phyloP scores from a whole-genome alignment of 495 filamentous ascomycete genomes.

The Penicillium herquei region DNA sequence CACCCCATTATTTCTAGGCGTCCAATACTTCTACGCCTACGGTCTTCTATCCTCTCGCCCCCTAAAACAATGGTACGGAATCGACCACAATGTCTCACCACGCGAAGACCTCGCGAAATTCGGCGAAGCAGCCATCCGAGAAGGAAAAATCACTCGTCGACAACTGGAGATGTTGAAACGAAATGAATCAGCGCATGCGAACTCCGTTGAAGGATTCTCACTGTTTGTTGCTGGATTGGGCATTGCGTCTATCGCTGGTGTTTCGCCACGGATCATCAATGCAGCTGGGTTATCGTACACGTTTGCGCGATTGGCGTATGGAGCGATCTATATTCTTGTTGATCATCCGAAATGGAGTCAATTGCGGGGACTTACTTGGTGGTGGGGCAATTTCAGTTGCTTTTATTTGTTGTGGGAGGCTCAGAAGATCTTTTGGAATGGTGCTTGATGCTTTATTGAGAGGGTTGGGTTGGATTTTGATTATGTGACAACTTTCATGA shows the following conservation, averaged over 20 bases:
- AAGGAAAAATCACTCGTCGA: conserved; percentile 44
- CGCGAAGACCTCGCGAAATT: conserved; percentile 45
- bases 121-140: conserved; percentile 43
- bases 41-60: conserved; percentile 44
- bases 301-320: conserved; percentile 21
- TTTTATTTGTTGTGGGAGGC: conserved; percentile 24
- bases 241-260: conserved; percentile 23
- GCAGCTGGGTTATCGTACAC: conserved; percentile 26
- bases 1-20: conserved; percentile 39
- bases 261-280: conserved; percentile 20
- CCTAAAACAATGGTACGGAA: conserved; percentile 44
- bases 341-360: conserved; percentile 17
- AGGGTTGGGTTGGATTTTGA: no score
- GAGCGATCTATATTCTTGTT: conserved; percentile 22
- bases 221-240: conserved; percentile 22
- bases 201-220: conserved; percentile 43
- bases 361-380: conserved; percentile 23
- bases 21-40: conserved; percentile 51
- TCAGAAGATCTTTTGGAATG: not conserved
- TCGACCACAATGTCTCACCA: conserved; percentile 51
- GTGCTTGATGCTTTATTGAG: not conserved
- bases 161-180: conserved; percentile 46
- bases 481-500: no score
- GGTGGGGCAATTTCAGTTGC: conserved; percentile 32
- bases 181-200: conserved; percentile 47